Evolutionary conservation across 257 asterid genomes (phyloP).

Genomic region (Solanum gandarillasii): DNA sequence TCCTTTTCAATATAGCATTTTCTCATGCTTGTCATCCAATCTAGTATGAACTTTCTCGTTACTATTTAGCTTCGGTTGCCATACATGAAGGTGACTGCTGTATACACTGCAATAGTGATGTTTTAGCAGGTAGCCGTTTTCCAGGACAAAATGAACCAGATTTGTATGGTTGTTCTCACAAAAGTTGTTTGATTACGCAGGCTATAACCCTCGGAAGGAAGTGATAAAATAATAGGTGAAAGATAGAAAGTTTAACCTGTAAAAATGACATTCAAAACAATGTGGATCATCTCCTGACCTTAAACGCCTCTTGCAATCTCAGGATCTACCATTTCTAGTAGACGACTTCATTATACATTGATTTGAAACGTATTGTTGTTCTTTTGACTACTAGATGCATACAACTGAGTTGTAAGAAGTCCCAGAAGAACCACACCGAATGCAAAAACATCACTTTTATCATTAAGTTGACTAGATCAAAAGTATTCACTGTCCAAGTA

Average conservation of each 20-base stretch:
- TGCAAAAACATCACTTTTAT: conserved; percentile 25
- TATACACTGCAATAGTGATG: background rate
- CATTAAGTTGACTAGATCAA: conserved; percentile 18
- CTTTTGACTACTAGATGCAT: background rate
- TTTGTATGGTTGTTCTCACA: background rate
- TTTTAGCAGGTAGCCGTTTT: background rate
- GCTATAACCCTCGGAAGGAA: background rate
- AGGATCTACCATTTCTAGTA: conserved; percentile 13
- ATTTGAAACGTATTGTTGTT: conserved; percentile 12
- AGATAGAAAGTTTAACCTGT: background rate
- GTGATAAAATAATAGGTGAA: background rate
- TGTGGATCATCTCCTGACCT: background rate
- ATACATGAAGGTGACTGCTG: background rate
- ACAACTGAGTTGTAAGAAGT: conserved; percentile 21
- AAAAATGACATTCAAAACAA: background rate
- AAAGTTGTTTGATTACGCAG: background rate
- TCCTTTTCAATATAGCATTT: background rate
- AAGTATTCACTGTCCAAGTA: conserved; percentile 22
- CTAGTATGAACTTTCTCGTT: background rate
- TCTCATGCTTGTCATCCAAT: background rate
- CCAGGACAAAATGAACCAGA: background rate
- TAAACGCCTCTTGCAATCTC: background rate
- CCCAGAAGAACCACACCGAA: conserved; percentile 29
- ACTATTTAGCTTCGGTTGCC: background rate
- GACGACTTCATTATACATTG: conserved; percentile 1